Evolutionary conservation across 139 green algal species (phyloP).

Genomic region (Nannochloris sp.): DNA sequence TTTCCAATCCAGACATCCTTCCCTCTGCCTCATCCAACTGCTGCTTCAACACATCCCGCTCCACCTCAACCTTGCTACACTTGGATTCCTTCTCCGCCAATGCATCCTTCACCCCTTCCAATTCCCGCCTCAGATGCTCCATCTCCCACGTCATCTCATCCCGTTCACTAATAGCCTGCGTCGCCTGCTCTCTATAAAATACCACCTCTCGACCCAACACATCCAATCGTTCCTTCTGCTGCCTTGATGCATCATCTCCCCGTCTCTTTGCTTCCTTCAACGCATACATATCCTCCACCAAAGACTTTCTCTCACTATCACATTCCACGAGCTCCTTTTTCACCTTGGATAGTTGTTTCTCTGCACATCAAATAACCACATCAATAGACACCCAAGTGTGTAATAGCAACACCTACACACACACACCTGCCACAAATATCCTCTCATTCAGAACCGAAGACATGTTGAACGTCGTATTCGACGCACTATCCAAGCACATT

Average conservation of each 20-base stretch:
- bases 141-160: conserved; percentile 1
- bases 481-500: conserved; percentile 9
- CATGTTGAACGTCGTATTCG: conserved; percentile 14
- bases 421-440: conserved; percentile 11
- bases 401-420: background rate
- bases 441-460: conserved; percentile 9
- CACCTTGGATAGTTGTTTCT: conserved; percentile 8
- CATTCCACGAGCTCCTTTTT: background rate
- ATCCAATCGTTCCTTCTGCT: background rate
- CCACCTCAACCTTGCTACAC: background rate
- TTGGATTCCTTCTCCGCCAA: background rate
- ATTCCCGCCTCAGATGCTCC: background rate
- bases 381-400: background rate
- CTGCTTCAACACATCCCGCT: background rate
- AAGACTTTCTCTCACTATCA: background rate
- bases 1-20: background rate
- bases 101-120: background rate
- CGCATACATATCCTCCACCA: background rate
- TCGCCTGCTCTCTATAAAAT: conserved; percentile 7
- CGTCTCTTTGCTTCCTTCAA: conserved; percentile 5
- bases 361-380: background rate
- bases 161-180: conserved; percentile 5
- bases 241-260: conserved; percentile 2
- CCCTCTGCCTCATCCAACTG: conserved; percentile 6
- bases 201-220: background rate